These are phyloP conservation scores for Ganoderma meredithae DNA, from an alignment of 1,284 basidiomycete species.

Conservation along the genomic window DNA sequence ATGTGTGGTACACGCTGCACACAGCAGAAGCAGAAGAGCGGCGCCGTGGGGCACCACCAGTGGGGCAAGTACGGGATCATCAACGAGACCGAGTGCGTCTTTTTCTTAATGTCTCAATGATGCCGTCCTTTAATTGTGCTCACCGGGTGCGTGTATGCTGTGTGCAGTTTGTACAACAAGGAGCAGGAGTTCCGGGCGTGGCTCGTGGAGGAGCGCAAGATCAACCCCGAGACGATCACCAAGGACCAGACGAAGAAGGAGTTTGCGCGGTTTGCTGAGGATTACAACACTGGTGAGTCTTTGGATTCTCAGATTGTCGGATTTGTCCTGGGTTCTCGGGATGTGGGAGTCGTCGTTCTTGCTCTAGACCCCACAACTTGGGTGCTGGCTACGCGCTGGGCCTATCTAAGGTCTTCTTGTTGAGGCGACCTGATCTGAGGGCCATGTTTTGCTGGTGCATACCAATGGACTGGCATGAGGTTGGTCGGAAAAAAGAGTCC, in stretches of 20 bases:
- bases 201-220: slow-evolving; percentile 88
- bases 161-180: slow-evolving; percentile 75
- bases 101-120: neutral
- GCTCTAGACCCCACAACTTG: too few relatives aligned
- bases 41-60: slow-evolving; percentile 59
- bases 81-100: slow-evolving; percentile 79
- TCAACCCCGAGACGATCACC: slow-evolving; percentile 86
- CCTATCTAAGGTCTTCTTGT: too few relatives aligned
- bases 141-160: neutral
- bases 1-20: slow-evolving; percentile 25
- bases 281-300: slow-evolving; percentile 83
- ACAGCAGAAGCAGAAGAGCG: slow-evolving; percentile 61
- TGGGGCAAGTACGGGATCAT: slow-evolving; percentile 93
- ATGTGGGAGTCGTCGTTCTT: neutral
- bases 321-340: too few relatives aligned
- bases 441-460: neutral
- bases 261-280: slow-evolving; percentile 81
- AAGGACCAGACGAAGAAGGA: slow-evolving; percentile 88
- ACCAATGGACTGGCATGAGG: too few relatives aligned
- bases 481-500: neutral
- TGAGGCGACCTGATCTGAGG: neutral
- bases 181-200: slow-evolving; percentile 87
- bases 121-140: neutral
- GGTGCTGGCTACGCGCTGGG: neutral
- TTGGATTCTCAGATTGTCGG: neutral